These are phyloP conservation scores for Nicotiana obtusifolia DNA, from an alignment of 257 asterid genomes.

Conservation along the genomic window DNA sequence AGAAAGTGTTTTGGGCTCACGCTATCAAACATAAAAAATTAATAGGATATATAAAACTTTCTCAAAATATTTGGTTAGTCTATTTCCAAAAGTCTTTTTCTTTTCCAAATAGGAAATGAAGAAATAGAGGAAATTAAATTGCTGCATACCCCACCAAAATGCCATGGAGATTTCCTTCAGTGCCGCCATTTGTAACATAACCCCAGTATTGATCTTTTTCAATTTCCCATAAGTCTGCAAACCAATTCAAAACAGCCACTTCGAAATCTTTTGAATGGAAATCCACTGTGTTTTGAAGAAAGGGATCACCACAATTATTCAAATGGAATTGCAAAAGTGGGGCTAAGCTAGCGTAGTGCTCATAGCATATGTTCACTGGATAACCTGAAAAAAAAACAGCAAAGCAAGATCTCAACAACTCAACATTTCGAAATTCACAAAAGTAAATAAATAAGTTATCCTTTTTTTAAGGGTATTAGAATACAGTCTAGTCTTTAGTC, in stretches of 20 bases:
- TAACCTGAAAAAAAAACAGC: conserved; percentile 5
- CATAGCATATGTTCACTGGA: conserved; percentile 12
- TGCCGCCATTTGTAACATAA: conserved; percentile 25
- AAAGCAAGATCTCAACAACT: background rate
- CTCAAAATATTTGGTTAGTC: background rate
- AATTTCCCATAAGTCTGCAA: conserved; percentile 21
- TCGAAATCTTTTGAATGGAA: conserved; percentile 24
- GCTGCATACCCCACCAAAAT: conserved; percentile 21
- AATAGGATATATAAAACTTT: background rate
- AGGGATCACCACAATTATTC: conserved; percentile 18
- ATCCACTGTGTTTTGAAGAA: conserved; percentile 10
- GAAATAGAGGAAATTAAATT: background rate
- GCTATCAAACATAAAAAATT: background rate
- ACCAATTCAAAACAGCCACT: conserved; percentile 25
- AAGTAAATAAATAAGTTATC: background rate
- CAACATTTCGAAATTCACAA: background rate
- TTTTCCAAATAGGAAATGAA: no score
- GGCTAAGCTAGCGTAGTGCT: background rate
- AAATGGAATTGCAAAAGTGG: conserved; percentile 15
- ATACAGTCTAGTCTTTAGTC: no score
- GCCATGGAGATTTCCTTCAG: conserved; percentile 25
- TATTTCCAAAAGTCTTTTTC: background rate
- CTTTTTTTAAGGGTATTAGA: no score
- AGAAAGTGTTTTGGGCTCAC: background rate
- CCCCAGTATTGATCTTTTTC: conserved; percentile 24